A percentile compares a stretch with the other conserved stretches of the same genome.
phyloP scores from a whole-genome alignment of 2,329 filamentous ascomycete species.

The Aureobasidium sp. region DNA sequence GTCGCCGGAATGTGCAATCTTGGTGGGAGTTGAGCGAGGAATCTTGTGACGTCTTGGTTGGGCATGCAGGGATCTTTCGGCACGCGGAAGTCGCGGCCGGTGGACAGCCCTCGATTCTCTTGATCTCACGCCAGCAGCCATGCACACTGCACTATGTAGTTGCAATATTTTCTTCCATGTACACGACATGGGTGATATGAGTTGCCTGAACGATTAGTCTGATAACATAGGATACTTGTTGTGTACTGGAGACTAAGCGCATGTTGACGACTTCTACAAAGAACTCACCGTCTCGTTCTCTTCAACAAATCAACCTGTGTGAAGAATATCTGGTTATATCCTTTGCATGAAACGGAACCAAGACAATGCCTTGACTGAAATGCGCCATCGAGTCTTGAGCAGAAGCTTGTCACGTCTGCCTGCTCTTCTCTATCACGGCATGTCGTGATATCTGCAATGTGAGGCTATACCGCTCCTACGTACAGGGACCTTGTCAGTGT shows the following conservation, averaged over 20 bases:
- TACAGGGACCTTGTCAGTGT: not conserved
- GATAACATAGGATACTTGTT: not conserved
- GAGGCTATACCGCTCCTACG: too few species aligned
- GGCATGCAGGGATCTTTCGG: not conserved
- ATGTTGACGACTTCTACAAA: not conserved
- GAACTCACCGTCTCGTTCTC: too few species aligned
- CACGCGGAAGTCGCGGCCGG: not conserved
- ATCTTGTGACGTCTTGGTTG: not conserved
- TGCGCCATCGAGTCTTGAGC: not conserved
- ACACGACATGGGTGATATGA: not conserved
- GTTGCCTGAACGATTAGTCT: not conserved
- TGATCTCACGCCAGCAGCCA: not conserved
- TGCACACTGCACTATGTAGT: not conserved
- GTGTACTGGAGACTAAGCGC: not conserved
- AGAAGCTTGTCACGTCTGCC: not conserved
- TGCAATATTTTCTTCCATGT: not conserved
- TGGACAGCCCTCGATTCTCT: not conserved
- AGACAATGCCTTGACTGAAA: too few species aligned
- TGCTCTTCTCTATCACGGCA: too few species aligned
- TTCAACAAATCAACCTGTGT: not conserved
- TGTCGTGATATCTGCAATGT: too few species aligned
- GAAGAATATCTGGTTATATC: not conserved
- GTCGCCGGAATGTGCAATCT: not conserved
- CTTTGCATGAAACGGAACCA: not conserved
- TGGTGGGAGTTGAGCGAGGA: not conserved